Base-by-base conservation (phyloP, 2,329 filamentous ascomycete species). In the Monilinia aucupariae region DNA sequence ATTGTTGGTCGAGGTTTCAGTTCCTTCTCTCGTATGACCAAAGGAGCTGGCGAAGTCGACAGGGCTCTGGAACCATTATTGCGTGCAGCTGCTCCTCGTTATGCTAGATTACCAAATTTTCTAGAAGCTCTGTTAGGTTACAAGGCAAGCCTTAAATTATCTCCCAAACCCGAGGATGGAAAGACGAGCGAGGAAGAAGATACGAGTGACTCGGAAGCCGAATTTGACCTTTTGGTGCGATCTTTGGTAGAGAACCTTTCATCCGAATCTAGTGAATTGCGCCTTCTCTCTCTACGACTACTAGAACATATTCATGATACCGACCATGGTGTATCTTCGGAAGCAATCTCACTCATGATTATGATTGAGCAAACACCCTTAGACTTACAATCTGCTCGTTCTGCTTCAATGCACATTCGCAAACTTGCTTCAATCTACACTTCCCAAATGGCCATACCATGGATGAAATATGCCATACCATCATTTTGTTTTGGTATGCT, bases 401-500 rank as follows among this genome's bases (percentile, higher is more conserved):
- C 85, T 22, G 84, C 96, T 41, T 88, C 90, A 2, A 96, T 97
- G 83, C 86, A 93, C 66, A 82, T 97, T 61, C 88, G 93, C 53
- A 92, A 91, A 71, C 81, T 75, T 10, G 87, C 82, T 2, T 76
- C 81, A 20, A 74, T 80, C 25, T 76, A 76, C 17, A 77, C 81
- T 61, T 76, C 76, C 37, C 96, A 94, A 72, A 76, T 82, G 7
- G 77, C 82, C 2, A 80, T 83, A 45, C 83, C 83, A 1, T 90
- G 88, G 84, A 77, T 96, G 67, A 80, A 83, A 64, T 81, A 83
- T 69, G 85, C 91, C 8, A 82, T 97, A 37, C 90, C 92, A 0
- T 82, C 85, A 0, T 97, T 92, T 71, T 86, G 91, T 70, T 96
- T 97, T 70, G 94, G 94, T 55, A 83, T 97, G 75, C 81, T 97